Base-by-base conservation (phyloP, 2,329 filamentous ascomycete species). In the Arachnomyces sp. region DNA sequence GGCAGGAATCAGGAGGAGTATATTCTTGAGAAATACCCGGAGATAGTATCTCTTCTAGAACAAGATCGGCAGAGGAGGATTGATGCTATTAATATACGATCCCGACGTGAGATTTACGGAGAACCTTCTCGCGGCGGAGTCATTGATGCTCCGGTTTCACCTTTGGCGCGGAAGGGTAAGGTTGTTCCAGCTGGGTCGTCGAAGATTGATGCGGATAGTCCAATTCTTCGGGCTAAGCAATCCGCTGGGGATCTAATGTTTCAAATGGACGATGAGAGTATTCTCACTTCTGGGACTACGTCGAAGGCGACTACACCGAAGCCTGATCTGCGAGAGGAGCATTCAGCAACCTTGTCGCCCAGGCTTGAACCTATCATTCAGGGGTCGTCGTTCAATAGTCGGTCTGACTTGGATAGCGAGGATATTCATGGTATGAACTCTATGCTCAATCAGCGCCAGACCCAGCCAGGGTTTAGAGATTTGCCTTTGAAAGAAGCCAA, bases 221-320 rank as follows among this genome's bases (percentile, higher is more conserved):
- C 87, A 1, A 70, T 66, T 13, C 67, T 92, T 33, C 80, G 77
- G 40, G 72, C 82, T 1, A 87, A 79, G 52, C 73, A 72, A 14
- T 89, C 83, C 0, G 68, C 73, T 1, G 73, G 72, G 29, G 89
- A 95, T 50, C 72, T 95, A 40, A 94, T 94, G 60, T 95, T 95
- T 56, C 79, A 86, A 49, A 95, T 95, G 88, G 90, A 94, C 43
- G 88, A 93, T 29, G 86, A 88, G 20, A 36, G 43, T 31, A n/a
- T 47, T 4, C 35, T 56, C n/a, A 55, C 57, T 2, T 48, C 58
- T 2, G 43, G 39, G 12, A 49, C 54, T 9, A 39, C 45, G 2
- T 35, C 40, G 2, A 63, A 61, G 49, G 59, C 59, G 3, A 63
- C 61, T 42, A 20, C 46, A 15, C 42, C 47, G 20, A 25, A 25